Conservation (phyloP, 108 stramenopile species). For the Conticribra guillardii region DNA sequence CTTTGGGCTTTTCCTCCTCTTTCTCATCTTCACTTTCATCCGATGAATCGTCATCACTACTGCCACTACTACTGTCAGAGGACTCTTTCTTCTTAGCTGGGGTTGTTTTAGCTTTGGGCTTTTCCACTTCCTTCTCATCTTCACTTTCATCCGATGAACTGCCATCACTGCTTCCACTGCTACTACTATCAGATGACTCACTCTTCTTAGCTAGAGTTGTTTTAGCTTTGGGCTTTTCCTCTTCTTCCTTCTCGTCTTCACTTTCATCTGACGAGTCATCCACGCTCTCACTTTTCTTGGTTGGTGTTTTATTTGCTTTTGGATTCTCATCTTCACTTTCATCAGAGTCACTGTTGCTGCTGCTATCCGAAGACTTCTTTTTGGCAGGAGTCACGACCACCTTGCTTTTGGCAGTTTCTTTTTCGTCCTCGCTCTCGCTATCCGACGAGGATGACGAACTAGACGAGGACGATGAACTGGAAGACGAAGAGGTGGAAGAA, state of each 20-base stretch:
- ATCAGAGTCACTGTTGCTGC: no score
- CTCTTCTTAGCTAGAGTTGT: background rate
- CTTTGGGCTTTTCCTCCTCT: background rate
- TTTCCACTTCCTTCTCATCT: slow-evolving; percentile 10
- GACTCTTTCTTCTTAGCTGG: slow-evolving; percentile 29
- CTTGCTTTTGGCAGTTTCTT: background rate
- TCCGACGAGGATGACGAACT: slow-evolving; percentile 28
- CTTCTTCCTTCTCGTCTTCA: no score
- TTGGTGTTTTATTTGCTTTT: slow-evolving; percentile 6
- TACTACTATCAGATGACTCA: slow-evolving; percentile 15
- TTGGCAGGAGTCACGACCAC: background rate
- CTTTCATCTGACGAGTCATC: no score
- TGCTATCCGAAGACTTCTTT: slow-evolving; percentile 12
- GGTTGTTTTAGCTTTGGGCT: background rate
- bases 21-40: slow-evolving; percentile 11
- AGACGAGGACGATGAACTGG: slow-evolving; percentile 16
- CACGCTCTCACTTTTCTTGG: no score
- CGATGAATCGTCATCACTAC: slow-evolving; percentile 7
- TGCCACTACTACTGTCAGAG: slow-evolving; percentile 10
- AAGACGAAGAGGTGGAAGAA: slow-evolving; percentile 17
- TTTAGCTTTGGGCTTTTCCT: background rate
- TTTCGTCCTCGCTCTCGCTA: slow-evolving; percentile 7
- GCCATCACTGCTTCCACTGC: slow-evolving; percentile 5
- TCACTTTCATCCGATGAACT: slow-evolving; percentile 26
- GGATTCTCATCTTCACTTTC: slow-evolving; percentile 18